phyloP scores from a whole-genome alignment of 352 stramenopile species.

The Discostella stelligera region DNA sequence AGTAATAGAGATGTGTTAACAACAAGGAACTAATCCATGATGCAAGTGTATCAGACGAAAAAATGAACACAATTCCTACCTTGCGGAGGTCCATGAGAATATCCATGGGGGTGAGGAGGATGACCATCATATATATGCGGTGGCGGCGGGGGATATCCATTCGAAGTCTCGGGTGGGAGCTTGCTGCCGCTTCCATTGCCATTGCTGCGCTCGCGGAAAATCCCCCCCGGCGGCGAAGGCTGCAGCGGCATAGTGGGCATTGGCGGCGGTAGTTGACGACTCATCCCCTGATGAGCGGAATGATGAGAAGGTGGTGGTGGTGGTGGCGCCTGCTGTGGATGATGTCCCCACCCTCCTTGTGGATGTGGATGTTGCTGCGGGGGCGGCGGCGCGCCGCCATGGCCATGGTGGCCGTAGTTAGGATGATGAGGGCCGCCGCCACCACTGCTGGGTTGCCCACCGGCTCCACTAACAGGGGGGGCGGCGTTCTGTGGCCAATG shows the following conservation, averaged over 20 bases:
- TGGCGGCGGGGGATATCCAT: conserved; percentile 8
- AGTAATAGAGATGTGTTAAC: too few relatives aligned
- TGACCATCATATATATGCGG: not conserved
- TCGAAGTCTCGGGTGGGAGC: not conserved
- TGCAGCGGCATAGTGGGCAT: not conserved
- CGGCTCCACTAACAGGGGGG: not conserved
- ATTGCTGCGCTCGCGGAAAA: conserved; percentile 12
- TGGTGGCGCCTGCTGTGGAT: not conserved
- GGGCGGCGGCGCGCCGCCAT: not conserved
- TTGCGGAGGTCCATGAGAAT: conserved; percentile 20
- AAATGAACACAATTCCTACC: conserved; percentile 7
- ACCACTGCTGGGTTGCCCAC: not conserved
- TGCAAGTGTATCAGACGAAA: not conserved
- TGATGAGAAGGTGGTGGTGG: conserved; percentile 2
- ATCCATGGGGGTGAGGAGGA: conserved; percentile 2
- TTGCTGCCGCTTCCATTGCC: not conserved
- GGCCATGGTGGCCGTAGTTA: not conserved
- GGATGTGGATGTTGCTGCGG: not conserved
- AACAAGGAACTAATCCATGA: too few relatives aligned
- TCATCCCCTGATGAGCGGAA: conserved; percentile 2
- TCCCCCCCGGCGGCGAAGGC: conserved; percentile 1
- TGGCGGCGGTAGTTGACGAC: not conserved
- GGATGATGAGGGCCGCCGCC: not conserved
- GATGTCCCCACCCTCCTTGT: conserved; percentile 11
- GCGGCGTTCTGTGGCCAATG: conserved; percentile 10